Conservation (phyloP, 257 asterid genomes). For the Eustoma russellianum region DNA sequence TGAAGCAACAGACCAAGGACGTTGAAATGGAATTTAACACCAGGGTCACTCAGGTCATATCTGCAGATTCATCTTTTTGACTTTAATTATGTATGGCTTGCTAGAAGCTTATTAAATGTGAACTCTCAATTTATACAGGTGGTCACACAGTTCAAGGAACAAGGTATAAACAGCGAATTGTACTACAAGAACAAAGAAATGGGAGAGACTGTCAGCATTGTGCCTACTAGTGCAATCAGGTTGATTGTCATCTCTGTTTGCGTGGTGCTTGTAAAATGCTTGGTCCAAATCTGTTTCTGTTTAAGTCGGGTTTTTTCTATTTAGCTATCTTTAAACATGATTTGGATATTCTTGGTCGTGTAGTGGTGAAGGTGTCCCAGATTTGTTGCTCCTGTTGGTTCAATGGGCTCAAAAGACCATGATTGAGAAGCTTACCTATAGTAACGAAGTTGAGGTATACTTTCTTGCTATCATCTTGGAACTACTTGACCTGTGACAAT, state of each 20-base stretch:
- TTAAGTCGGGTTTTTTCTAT: not conserved
- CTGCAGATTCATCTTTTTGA: not conserved
- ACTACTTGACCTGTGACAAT: not conserved
- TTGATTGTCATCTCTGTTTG: conserved; percentile 17
- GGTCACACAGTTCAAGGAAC: conserved; percentile 72
- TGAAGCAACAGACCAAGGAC: conserved; percentile 73
- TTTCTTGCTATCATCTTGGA: conserved; percentile 9
- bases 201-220: conserved; percentile 81
- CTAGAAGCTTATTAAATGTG: not conserved
- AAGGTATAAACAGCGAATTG: conserved; percentile 88
- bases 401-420: conserved; percentile 90
- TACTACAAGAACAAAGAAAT: conserved; percentile 82
- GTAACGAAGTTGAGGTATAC: conserved; percentile 73
- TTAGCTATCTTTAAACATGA: not conserved
- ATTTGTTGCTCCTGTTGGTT: conserved; percentile 61
- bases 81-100: not conserved
- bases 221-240: conserved; percentile 99
- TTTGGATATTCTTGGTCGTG: conserved; percentile 5
- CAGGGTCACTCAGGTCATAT: conserved; percentile 62
- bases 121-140: conserved; percentile 29
- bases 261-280: conserved; percentile 7
- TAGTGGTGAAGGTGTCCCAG: conserved; percentile 98
- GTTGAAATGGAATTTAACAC: conserved; percentile 55
- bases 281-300: not conserved
- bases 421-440: conserved; percentile 75